These are phyloP conservation scores for Pseudogymnoascus sp. DNA, from an alignment of 2,329 filamentous ascomycete species.

Conservation along the genomic window DNA sequence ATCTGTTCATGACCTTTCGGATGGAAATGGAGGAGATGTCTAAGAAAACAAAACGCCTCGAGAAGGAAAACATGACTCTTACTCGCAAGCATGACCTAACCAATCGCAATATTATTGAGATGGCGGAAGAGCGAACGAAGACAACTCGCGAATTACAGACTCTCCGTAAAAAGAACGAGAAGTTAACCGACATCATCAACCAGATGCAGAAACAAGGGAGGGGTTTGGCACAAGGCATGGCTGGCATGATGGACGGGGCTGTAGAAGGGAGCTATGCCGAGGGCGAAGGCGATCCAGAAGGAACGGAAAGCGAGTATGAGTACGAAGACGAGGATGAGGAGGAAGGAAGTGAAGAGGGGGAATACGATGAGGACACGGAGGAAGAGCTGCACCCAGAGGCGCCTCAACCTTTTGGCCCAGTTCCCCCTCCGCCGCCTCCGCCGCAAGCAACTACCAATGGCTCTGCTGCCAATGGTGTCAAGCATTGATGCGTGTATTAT, in stretches of 20 bases:
- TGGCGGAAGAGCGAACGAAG: conserved; percentile 86
- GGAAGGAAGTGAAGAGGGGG: conserved; percentile 33
- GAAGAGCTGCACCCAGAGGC: conserved; percentile 27
- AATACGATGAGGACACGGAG: conserved; percentile 40
- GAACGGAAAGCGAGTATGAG: conserved; percentile 58
- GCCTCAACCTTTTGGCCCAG: conserved; percentile 27
- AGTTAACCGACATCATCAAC: conserved; percentile 88
- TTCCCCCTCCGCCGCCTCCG: conserved; percentile 25
- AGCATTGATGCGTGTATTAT: conserved; percentile 18
- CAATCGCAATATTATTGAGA: conserved; percentile 89
- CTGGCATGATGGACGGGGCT: conserved; percentile 50
- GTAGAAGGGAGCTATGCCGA: conserved; percentile 50
- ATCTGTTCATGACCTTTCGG: conserved; percentile 90
- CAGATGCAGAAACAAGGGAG: conserved; percentile 94
- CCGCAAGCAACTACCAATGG: conserved; percentile 19
- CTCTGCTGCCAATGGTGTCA: conserved; percentile 23
- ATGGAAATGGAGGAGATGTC: conserved; percentile 99
- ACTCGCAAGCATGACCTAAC: conserved; percentile 91
- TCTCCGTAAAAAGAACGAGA: conserved; percentile 70
- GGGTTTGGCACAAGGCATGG: conserved; percentile 60
- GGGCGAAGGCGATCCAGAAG: conserved; percentile 42
- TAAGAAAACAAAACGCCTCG: conserved; percentile 93
- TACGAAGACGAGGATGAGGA: conserved; percentile 56
- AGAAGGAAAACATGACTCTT: conserved; percentile 89
- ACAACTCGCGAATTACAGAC: conserved; percentile 70